Percentiles rank a stretch among this genome's conserved stretches.
Conservation (phyloP, 2,329 filamentous ascomycete species). For the Penicillium freii region DNA sequence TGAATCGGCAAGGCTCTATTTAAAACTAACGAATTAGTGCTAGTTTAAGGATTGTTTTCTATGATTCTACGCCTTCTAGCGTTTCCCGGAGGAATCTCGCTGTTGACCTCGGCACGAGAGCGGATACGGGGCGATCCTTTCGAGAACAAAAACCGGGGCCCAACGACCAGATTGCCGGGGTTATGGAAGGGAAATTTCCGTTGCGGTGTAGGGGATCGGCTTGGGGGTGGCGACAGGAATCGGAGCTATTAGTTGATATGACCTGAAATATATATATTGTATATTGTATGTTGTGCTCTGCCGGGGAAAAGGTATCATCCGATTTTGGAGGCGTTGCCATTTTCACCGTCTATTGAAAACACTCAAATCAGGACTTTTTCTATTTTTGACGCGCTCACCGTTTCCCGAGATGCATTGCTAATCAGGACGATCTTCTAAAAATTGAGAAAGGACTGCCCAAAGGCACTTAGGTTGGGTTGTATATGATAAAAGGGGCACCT, state of each 20-base stretch:
- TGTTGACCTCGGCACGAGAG: slow-evolving; percentile 11
- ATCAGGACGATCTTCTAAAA: not conserved
- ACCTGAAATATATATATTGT: not conserved
- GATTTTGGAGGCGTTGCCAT: not conserved
- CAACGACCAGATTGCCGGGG: slow-evolving; percentile 15
- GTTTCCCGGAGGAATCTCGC: not conserved
- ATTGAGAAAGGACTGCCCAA: not conserved
- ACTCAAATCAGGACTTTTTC: not conserved
- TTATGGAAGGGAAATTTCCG: not conserved
- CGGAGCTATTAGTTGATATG: not conserved
- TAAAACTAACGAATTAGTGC: not conserved
- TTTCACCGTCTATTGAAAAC: not conserved
- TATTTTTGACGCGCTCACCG: not conserved
- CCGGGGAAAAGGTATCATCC: not conserved
- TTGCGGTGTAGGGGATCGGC: slow-evolving; percentile 7
- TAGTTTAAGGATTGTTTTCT: not conserved
- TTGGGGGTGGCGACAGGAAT: slow-evolving; percentile 3
- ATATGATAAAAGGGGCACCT: not conserved
- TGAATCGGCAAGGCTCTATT: slow-evolving; percentile 1
- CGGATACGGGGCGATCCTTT: slow-evolving; percentile 11
- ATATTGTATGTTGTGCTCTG: not conserved
- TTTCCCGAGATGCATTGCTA: not conserved
- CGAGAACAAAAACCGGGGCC: slow-evolving; percentile 4
- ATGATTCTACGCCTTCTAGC: slow-evolving; percentile 13
- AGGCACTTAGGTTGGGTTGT: not conserved